Evolutionary conservation across 768 basidiomycete genomes (phyloP), one percentile per base, ranked within the genome.

Genomic region (Podaxis carcinomalis): DNA sequence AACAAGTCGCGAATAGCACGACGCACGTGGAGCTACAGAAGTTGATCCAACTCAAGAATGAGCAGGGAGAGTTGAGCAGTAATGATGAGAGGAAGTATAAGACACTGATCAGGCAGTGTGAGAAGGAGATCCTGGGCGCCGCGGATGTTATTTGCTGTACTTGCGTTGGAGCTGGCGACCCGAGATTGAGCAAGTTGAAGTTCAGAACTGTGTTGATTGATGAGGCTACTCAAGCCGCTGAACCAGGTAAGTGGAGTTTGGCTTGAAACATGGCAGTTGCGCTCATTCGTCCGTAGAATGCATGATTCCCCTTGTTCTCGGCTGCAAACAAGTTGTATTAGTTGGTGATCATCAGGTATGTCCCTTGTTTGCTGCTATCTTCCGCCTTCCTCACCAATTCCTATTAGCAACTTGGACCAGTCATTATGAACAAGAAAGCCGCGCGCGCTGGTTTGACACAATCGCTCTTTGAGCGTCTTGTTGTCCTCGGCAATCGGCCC

Each of bases 401-500:
- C 71, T n/a, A 58, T n/a, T 35, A 91, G 79, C 97, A 98, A 82
- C 88, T 98, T 53, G 97, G 97, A 0, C 97, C 97, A 5, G 97
- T 98, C 68, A 98, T 99, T 72, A 98, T 99, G 97, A 99, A 98
- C 84, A 99, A 99, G 85, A 98, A 99, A 71, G 97, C 97, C 0
- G 96, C 97, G 1, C 92, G 95, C n/a, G 97, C 97, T 4, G 97
- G 97, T 19, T 83, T 99, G 40, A 98, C 95, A 0, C 97, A 98
- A 70, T 99, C 97, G 0, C 87, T 99, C 19, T 99, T 99, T 67
- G 97, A 99, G 72, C 90, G 97, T 49, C 88, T 99, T 51, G 95
- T 99, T 64, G 83, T 98, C 49, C 88, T 98, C 61, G 88, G 89
- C 35, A 99, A 99, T 74, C 85, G 95, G 28, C 97, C 97, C 21